A percentile compares a stretch with the other conserved stretches of the same genome.
phyloP scores from a whole-genome alignment of 768 basidiomycete species.

The Leucocoprinus sp. region DNA sequence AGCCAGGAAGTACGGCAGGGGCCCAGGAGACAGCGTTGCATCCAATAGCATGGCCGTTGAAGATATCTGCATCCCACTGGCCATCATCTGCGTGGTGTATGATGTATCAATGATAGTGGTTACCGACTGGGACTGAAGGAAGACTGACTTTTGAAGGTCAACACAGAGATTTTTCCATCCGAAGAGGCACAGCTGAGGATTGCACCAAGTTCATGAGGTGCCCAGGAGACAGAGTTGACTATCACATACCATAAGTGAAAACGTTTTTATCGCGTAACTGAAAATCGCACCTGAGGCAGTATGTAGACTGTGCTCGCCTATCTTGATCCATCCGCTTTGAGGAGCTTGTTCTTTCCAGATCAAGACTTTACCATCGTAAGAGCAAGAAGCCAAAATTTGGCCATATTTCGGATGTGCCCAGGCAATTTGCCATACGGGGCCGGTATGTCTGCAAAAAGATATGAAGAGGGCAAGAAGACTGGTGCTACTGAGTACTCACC shows the following conservation, averaged over 20 bases:
- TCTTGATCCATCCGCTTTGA: constrained; percentile 79
- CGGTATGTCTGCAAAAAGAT: constrained; percentile 63
- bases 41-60: constrained; percentile 92
- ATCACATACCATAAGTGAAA: background rate
- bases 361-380: constrained; percentile 95
- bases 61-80: constrained; percentile 91
- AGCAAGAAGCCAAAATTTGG: constrained; percentile 94
- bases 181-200: constrained; percentile 96
- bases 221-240: constrained; percentile 99
- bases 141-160: constrained; percentile 90
- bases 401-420: constrained; percentile 99
- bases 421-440: constrained; percentile 96
- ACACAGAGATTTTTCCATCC: constrained; percentile 93
- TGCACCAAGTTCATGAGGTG: constrained; percentile 96
- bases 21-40: constrained; percentile 99
- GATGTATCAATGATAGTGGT: background rate
- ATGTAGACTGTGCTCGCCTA: constrained; percentile 93
- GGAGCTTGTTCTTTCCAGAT: constrained; percentile 92
- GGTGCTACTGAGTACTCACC: constrained; percentile 35
- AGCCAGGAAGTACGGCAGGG: constrained; percentile 81
- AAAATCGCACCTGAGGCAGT: constrained; percentile 76
- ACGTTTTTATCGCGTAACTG: background rate
- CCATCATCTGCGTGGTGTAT: constrained; percentile 66
- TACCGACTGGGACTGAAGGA: background rate
- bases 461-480: background rate